Conservation (phyloP, 2,329 filamentous ascomycete genomes). For the Aspergillus persii region DNA sequence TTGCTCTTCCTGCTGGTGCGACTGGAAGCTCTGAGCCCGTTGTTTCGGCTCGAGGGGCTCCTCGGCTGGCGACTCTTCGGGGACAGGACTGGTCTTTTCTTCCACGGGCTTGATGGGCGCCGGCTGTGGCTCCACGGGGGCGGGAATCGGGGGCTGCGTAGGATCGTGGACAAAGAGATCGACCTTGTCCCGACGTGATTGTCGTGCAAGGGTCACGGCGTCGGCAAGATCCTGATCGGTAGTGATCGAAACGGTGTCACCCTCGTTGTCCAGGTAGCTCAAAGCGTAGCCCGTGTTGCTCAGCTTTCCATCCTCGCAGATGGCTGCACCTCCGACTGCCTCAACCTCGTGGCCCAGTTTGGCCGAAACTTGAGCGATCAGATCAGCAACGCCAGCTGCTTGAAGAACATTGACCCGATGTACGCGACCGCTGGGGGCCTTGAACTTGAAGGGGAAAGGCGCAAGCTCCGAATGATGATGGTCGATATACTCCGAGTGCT, state of each 20-base stretch:
- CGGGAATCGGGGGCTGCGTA: slow-evolving; percentile 75
- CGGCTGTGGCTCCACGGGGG: slow-evolving; percentile 60
- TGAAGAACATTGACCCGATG: slow-evolving; percentile 85
- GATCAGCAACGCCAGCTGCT: slow-evolving; percentile 73
- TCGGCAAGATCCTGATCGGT: slow-evolving; percentile 91
- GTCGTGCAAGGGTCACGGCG: slow-evolving; percentile 79
- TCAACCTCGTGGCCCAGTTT: slow-evolving; percentile 86
- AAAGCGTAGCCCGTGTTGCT: slow-evolving; percentile 79
- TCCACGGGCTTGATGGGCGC: slow-evolving; percentile 49
- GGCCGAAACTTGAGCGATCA: slow-evolving; percentile 72
- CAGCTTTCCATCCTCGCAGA: slow-evolving; percentile 75
- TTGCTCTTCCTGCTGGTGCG: slow-evolving; percentile 63
- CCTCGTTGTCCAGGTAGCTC: slow-evolving; percentile 95
- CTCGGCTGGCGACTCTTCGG: slow-evolving; percentile 55
- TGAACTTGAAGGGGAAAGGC: slow-evolving; percentile 98
- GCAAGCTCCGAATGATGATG: slow-evolving; percentile 61
- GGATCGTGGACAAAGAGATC: slow-evolving; percentile 96
- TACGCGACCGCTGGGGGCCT: slow-evolving; percentile 90
- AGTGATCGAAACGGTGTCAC: slow-evolving; percentile 94
- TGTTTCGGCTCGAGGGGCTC: slow-evolving; percentile 41
- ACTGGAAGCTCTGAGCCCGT: slow-evolving; percentile 45
- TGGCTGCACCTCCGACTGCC: slow-evolving; percentile 75
- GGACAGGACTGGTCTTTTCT: slow-evolving; percentile 35
- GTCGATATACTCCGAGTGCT: slow-evolving; percentile 68
- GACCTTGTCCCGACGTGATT: slow-evolving; percentile 81